Evolutionary conservation across 163 green algal species (phyloP), one percentile per base, ranked within the genome.

Genomic region (Prototheca cutis): DNA sequence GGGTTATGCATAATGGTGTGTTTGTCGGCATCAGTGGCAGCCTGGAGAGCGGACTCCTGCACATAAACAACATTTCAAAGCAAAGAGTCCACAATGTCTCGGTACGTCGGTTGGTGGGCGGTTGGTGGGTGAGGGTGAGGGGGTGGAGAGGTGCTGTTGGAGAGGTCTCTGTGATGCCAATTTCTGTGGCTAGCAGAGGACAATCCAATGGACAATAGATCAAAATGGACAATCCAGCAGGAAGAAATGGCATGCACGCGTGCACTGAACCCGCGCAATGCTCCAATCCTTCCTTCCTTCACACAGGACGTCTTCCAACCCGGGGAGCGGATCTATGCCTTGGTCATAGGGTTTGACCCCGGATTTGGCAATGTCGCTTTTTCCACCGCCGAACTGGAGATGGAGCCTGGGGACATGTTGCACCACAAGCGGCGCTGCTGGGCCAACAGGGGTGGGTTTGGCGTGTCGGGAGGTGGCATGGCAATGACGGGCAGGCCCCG

Each of bases 21-120:
- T 86, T 86, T 62, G 52, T 87, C 13, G 68, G 65, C 34, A 69
- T 87, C 18, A 64, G 84, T 34, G 62, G 63, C 63, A 84, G 65
- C 4, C 52, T 39, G 23, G 55, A 71, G 36, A 76, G 55, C 29
- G 80, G 58, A 7, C 67, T 87, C 45, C 61, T 87, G 19, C 80
- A 87, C 61, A 76, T 87, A 48, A 77, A 62, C 25, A 84, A 83
- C 54, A 73, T 87, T 25, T 82, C 70, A 1, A 60, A 61, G 27
- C 49, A 61, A 4, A 56, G 66, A 28, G 68, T 82, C n/a, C n/a
- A n/a, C n/a, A n/a, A n/a, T n/a, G n/a, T n/a, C n/a, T n/a, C n/a
- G n/a, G n/a, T n/a, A n/a, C n/a, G n/a, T n/a, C n/a, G n/a, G n/a
- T n/a, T n/a, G n/a, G n/a, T n/a, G n/a, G n/a, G n/a, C n/a, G n/a